Percentiles rank a stretch among this genome's conserved stretches.
phyloP scores from a whole-genome alignment of 148 eudicot species.

The Bassia scoparia region DNA sequence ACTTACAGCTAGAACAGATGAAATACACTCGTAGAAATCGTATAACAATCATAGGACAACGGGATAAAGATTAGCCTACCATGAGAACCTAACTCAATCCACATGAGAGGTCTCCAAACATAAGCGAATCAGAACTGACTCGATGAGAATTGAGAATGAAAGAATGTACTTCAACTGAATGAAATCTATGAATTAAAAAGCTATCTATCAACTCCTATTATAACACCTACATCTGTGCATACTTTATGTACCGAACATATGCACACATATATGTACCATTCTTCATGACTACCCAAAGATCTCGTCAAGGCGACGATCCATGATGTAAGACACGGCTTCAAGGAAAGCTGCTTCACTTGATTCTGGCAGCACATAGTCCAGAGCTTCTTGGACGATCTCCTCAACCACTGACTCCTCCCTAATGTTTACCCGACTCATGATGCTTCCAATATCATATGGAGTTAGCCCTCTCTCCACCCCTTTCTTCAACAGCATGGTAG shows the following conservation, averaged over 20 bases:
- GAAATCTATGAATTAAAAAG: slow-evolving; percentile 9
- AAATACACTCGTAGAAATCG: slow-evolving; percentile 19
- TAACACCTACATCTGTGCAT: slow-evolving; percentile 20
- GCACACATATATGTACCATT: slow-evolving; percentile 32
- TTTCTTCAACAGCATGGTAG: slow-evolving; percentile 77
- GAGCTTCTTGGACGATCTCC: slow-evolving; percentile 60
- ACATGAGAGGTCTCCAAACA: slow-evolving; percentile 23
- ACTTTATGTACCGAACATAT: slow-evolving; percentile 27
- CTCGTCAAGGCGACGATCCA: slow-evolving; percentile 59
- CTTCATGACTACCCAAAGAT: slow-evolving; percentile 17
- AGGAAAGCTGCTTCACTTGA: slow-evolving; percentile 57
- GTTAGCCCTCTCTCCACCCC: slow-evolving; percentile 62
- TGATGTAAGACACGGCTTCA: slow-evolving; percentile 52
- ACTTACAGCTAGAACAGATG: not conserved
- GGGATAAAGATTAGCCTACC: slow-evolving; percentile 25
- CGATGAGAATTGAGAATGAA: slow-evolving; percentile 14
- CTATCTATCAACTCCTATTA: slow-evolving; percentile 23
- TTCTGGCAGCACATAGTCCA: slow-evolving; percentile 50
- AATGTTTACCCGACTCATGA: slow-evolving; percentile 68
- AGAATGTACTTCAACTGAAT: slow-evolving; percentile 33
- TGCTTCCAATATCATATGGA: slow-evolving; percentile 65
- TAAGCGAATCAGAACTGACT: slow-evolving; percentile 10
- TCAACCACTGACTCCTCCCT: slow-evolving; percentile 60
- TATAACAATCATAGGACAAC: not conserved
- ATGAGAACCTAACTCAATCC: slow-evolving; percentile 22